Evolutionary conservation across 1,284 basidiomycete species (phyloP), one percentile per base, ranked within the genome.

Genomic region (Trametes pubescens): DNA sequence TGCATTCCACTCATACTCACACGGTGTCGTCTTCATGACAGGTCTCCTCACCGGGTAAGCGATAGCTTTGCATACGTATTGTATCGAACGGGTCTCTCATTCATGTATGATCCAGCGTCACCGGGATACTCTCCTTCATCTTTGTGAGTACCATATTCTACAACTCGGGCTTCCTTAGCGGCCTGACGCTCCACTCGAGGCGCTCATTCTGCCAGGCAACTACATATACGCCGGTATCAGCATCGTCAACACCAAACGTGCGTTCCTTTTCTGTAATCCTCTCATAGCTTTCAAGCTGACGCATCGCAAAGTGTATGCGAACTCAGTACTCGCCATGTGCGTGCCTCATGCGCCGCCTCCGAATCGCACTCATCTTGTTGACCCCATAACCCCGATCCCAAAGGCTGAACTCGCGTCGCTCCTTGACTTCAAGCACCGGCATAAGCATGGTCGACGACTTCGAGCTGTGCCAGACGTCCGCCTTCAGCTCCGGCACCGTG

Each of bases 371-470:
- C 24, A 1, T 7, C 47, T 8, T 9, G 24, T 44, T 55, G 2
- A 26, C 40, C 29, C 29, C 14, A 26, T 13, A n/a, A n/a, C 4
- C 26, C 5, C 13, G 37, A 8, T 43, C 4, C 10, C 34, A 11
- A 38, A 59, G 57, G 4, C 29, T 59, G 18, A 59, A 59, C 21
- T 59, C 57, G n/a, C 57, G 57, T 18, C 48, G 48, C 29, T 51
- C 57, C 9, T n/a, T 59, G 2, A 24, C 47, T 2, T 58, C 29
- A 32, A 32, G 29, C 29, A 32, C 57, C 11, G 43, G 57, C 57
- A 34, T 48, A 16, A 35, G 48, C 47, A 48, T 58, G 6, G 57
- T 58, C 24, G 57, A 58, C 57, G 57, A 58, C 57, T 59, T 59
- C 48, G 48, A 51, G 48, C 29, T 59, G 48, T 59, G 51, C 49